Base-by-base conservation (phyloP, 176 grass and related monocot species). In the Avena eriantha region DNA sequence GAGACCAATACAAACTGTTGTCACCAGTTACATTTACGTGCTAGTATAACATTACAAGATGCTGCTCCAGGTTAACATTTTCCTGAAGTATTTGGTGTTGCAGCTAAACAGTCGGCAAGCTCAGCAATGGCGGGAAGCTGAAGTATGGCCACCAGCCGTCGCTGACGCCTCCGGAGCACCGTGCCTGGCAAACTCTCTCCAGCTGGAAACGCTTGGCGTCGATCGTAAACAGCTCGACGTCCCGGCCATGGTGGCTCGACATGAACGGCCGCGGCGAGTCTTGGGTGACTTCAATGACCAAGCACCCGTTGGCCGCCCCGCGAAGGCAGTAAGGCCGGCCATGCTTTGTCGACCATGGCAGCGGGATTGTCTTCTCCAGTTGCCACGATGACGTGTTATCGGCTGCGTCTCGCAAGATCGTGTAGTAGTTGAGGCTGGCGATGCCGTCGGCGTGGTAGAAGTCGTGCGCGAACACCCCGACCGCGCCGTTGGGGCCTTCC, bases 401-500 rank as follows among this genome's bases (percentile, higher is more conserved):
- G 71, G 48, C 71, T 22, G 22, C 49, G 3, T 19, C 61, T 24
- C 54, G 47, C 4, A 2, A 36, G 75, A 91, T 69, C 0, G 81
- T 91, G 59, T 87, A 87, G 85, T 91, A 91, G 76, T 50, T 35
- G 68, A 91, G 76, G 3, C 22, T 47, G 58, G 85, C 85, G 7
- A 76, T 68, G 85, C 76, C 81, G 21, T 16, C 39, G 76, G 48
- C 68, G 85, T 80, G 85, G 81, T 91, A 36, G 58, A 91, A 91
- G 11, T 74, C 85, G 76, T 87, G 85, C 39, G 81, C 85, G 76
- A 91, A 91, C 34, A 91, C 76, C 15, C 80, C 89, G 21, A 87
- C 68, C 26, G 74, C 66, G 14, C 68, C 69, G 68, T 43, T 10
- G 0, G 56, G 66, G 1, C 73, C 75, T 39, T 87, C 85, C 5